Base-by-base conservation (phyloP, 2,329 filamentous ascomycete genomes). In the Orbilia ellipsospora region DNA sequence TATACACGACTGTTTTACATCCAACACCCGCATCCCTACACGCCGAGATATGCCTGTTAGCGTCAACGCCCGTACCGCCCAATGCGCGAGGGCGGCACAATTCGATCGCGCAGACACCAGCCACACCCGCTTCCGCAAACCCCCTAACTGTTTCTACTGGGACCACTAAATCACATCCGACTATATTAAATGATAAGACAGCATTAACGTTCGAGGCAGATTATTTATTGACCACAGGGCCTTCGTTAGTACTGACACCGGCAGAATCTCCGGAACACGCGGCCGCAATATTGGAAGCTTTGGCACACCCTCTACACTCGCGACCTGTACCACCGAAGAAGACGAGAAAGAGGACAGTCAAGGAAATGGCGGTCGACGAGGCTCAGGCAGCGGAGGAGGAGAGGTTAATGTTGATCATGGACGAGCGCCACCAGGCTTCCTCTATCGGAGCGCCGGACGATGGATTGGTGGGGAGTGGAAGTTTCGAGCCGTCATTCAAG, bases 361-460 rank as follows among this genome's bases (percentile, higher is more conserved):
- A 95, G 7, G 94, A 99, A 81, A 89, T 98, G 84, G 95, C 93
- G 7, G 94, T 94, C 6, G 95, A 99, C 80, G 94, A 99, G 83
- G 94, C 95, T 0, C 87, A 93, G 73, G 93, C 93, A 0, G 94
- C 94, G 20, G 92, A 93, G 73, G 90, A 93, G 78, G 94, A 99
- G 82, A 88, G 93, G 55, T 96, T 93, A 78, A 95, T 99, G 93
- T 89, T 98, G 60, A 90, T 92, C 20, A 89, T 94, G 83, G 95
- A 99, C 80, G 94, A 97, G 79, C 88, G 93, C 4, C 86, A 93
- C 73, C 87, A 89, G 12, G 86, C 87, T 40, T 87, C 89, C 65
- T 83, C 81, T 42, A 66, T 67, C 40, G 69, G 69, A 8, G 85
- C 88, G n/a, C 90, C 92, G 73, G 88, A 87, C 18, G 93, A 96